phyloP scores from a whole-genome alignment of 257 asterid genomes.

The Anisodus tanguticus region DNA sequence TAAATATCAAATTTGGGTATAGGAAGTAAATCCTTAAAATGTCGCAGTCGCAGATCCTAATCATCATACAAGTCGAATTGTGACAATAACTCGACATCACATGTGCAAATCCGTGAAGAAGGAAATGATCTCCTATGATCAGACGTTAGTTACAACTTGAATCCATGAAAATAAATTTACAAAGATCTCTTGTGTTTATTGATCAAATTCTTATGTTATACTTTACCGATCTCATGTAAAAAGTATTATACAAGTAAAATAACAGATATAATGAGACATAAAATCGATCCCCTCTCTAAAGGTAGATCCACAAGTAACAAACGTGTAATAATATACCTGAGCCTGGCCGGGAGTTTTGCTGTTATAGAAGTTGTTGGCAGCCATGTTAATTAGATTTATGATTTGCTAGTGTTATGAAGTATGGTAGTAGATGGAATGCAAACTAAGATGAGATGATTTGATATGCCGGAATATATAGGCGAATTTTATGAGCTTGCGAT shows the following conservation, averaged over 20 bases:
- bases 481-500: neutral
- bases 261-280: neutral
- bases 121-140: neutral
- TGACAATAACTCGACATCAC: too few species aligned
- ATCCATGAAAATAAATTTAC: neutral
- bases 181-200: neutral
- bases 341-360: constrained; percentile 1
- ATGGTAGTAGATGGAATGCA: neutral
- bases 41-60: neutral
- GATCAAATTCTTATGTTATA: neutral
- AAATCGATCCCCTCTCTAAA: neutral
- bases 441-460: neutral
- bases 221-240: neutral
- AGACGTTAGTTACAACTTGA: neutral
- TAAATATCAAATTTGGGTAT: too few species aligned
- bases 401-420: neutral
- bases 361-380: neutral
- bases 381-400: constrained; percentile 1
- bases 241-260: neutral
- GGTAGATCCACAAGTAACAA: neutral
- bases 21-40: neutral
- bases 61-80: too few species aligned
- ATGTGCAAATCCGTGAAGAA: neutral
- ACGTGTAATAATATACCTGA: neutral
- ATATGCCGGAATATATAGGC: neutral